Evolutionary conservation across 2,329 filamentous ascomycete genomes (phyloP), one percentile per base, ranked within the genome.

Genomic region (Geosmithia putterillii): DNA sequence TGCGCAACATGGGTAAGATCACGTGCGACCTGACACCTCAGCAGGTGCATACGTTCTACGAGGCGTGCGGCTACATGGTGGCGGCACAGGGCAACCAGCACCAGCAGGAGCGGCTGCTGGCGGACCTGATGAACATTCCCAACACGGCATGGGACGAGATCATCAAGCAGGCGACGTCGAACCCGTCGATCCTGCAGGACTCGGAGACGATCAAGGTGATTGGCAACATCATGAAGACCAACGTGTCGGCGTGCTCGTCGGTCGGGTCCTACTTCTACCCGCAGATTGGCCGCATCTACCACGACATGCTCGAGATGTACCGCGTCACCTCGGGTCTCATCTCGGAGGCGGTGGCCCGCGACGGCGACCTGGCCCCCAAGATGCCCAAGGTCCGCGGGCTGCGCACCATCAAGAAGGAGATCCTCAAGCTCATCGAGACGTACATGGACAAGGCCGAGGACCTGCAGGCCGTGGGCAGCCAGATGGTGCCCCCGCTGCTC

Each of bases 151-250:
- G 92, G 92, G 89, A 95, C 58, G 79, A 83, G 55, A 95, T 98
- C 55, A 98, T 98, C 58, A 78, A 79, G 52, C 78, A 84, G 57
- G 92, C 92, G 20, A 92, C 86, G 44, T 74, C 83, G 47, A 82
- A 95, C 58, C 87, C 92, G 0, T 74, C 80, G 19, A 88, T 92
- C 51, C 73, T 98, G 12, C 87, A 96, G 61, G 88, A 96, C 56
- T 72, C 81, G 10, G 89, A 98, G 53, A 94, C 89, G 1, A 96
- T 98, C 69, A 98, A 98, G 70, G 82, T 98, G 52, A 89, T 98
- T 49, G 92, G 92, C 51, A 98, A 98, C 65, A 95, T 98, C 59
- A 98, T 98, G 92, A 98, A 98, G 76, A 98, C 92, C 1, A 98
- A 98, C 55, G 92, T 98, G 4, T 90, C 94, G n/a, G 92, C 92